Evolutionary conservation across 2,329 filamentous ascomycete species (phyloP), one percentile per base, ranked within the genome.

Genomic region (Tolypocladium inflatum): DNA sequence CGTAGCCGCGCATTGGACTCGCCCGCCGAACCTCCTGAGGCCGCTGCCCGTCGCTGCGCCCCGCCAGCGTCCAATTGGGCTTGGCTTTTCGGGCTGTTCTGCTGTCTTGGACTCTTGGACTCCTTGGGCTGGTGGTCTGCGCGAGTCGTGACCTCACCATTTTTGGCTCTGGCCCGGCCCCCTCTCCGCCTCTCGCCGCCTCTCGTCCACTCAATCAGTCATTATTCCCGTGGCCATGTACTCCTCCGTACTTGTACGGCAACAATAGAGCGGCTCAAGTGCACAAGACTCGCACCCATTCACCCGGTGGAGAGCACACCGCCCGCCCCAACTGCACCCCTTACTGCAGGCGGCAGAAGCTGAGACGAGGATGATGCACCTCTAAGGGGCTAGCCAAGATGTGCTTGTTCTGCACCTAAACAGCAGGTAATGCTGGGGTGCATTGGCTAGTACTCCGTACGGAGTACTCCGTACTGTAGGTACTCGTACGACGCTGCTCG

Each of bases 71-170:
- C 43, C 43, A 48, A 48, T 48, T 26, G 13, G 43, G 2, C 6
- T 48, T 26, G 13, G 23, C 2, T 4, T 26, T 26, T 23, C 6
- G 23, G 23, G 13, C 43, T 17, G 23, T 3, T 45, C 11, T 26
- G 21, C 26, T n/a, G 8, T 17, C 21, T 37, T 11, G 35, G 35
- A 37, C 35, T 37, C 35, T 37, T 37, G 35, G 35, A 13, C 35
- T 30, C 26, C 17, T n/a, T 19, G 7, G 23, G 21, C 23, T 48
- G 48, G 26, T n/a, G 15, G 26, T 33, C 26, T 51, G 48, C 48
- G 3, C 48, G 48, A 51, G 48, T 51, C 48, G 55, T 56, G 55
- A 50, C 55, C 54, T 55, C 54, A 50, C 54, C 54, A 55, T 50
- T 38, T 48, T 21, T 45, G 43, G 41, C 54, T 48, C 45, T n/a